Percentiles rank a stretch among this genome's conserved stretches.
Evolutionary conservation across 1,139 yeast species (phyloP).

Genomic region (Sugiyamaella sp.): DNA sequence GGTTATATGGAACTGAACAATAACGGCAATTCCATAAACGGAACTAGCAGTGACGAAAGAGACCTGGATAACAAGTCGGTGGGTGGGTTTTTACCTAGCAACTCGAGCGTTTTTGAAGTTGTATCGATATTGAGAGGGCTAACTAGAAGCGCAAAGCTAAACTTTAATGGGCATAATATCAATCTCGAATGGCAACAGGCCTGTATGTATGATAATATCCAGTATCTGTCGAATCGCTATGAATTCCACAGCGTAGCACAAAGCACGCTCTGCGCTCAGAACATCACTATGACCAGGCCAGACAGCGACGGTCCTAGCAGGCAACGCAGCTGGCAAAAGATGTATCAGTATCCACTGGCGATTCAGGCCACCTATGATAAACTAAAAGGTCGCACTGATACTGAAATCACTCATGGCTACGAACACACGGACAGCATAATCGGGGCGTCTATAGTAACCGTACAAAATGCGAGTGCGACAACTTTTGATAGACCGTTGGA

Average conservation of each 20-base stretch:
- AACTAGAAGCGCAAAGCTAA: conserved; percentile 9
- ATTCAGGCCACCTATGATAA: conserved; percentile 8
- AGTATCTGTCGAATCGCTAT: conserved; percentile 14
- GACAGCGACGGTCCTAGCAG: conserved; percentile 10
- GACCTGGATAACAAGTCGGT: conserved; percentile 12
- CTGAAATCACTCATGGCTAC: conserved; percentile 12
- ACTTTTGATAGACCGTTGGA: conserved; percentile 11
- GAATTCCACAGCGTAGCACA: conserved; percentile 17
- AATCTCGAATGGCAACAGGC: conserved; percentile 18
- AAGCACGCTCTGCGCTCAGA: conserved; percentile 15
- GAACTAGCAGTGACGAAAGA: conserved; percentile 3
- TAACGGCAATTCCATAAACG: conserved; percentile 4
- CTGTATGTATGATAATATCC: conserved; percentile 14
- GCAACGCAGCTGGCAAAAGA: conserved; percentile 15
- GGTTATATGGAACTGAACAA: conserved; percentile 26
- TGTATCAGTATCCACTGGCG: conserved; percentile 15
- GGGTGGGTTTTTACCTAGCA: conserved; percentile 16
- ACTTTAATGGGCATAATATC: conserved; percentile 13
- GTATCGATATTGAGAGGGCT: conserved; percentile 13
- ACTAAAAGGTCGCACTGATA: conserved; percentile 12
- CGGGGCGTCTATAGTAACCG: conserved; percentile 2
- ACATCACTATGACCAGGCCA: conserved; percentile 11
- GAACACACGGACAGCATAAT: conserved; percentile 11
- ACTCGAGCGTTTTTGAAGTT: conserved; percentile 16
- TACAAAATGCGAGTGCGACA: conserved; percentile 14